Conservation (phyloP, 169 alveolate species). For the Cyclospora cayetanensis region DNA sequence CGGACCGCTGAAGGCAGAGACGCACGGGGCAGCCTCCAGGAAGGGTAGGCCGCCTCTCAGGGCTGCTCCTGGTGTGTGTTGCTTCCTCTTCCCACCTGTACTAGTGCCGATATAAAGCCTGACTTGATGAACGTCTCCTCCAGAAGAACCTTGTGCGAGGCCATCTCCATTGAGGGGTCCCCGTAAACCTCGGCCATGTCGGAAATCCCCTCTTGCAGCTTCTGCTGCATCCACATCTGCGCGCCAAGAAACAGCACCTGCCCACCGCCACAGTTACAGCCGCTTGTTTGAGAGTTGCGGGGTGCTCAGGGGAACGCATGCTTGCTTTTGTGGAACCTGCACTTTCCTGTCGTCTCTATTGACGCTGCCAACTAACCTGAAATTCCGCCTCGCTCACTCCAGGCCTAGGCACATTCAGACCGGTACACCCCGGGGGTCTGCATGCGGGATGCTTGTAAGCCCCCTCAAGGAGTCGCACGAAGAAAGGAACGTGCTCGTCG, state of each 20-base stretch:
- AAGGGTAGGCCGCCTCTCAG: no score
- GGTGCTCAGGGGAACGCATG: background rate
- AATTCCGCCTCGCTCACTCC: constrained; percentile 61
- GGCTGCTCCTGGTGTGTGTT: no score
- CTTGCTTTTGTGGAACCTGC: no score
- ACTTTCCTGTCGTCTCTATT: no score
- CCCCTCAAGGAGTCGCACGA: constrained; percentile 49
- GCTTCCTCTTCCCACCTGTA: no score
- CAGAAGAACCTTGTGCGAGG: background rate
- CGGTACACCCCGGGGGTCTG: constrained; percentile 71
- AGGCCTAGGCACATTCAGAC: constrained; percentile 50
- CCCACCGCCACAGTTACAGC: background rate
- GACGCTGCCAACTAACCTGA: constrained; percentile 10
- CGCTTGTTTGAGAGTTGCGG: background rate
- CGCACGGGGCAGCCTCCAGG: no score
- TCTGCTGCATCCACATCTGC: constrained; percentile 64
- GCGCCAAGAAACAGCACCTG: background rate
- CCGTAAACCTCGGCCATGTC: constrained; percentile 42
- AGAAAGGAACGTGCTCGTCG: constrained; percentile 8
- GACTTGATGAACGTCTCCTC: constrained; percentile 24
- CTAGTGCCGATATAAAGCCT: background rate
- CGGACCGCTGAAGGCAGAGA: no score
- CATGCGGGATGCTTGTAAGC: constrained; percentile 69
- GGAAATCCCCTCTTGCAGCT: constrained; percentile 56
- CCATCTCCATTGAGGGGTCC: constrained; percentile 39